Conservation (phyloP, 2,329 filamentous ascomycete genomes). For the Geosmithia morbida region DNA sequence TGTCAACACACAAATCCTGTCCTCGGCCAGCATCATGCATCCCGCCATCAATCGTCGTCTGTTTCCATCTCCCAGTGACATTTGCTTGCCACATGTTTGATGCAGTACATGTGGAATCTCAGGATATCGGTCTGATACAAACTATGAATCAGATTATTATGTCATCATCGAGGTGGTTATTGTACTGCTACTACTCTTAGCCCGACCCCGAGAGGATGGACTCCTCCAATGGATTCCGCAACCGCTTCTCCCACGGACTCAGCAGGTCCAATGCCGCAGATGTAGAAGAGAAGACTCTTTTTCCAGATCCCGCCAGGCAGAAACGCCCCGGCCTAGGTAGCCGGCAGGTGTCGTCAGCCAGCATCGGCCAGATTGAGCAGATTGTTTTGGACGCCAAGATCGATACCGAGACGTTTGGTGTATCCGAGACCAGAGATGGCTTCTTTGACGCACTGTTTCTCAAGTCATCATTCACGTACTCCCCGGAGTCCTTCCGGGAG, state of each 20-base stretch:
- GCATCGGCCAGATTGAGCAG: conserved; percentile 17
- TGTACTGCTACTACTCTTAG: not conserved
- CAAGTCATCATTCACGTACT: conserved; percentile 17
- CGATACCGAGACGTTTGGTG: conserved; percentile 24
- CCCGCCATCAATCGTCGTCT: not conserved
- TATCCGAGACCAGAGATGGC: conserved; percentile 27
- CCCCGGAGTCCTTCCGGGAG: conserved; percentile 17
- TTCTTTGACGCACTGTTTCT: conserved; percentile 34
- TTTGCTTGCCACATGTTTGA: not conserved
- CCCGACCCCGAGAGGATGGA: not conserved
- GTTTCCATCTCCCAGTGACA: not conserved
- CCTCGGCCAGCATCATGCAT: not conserved
- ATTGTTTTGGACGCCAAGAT: conserved; percentile 18
- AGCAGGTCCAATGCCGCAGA: not conserved
- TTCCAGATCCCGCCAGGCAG: not conserved
- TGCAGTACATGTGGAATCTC: not conserved
- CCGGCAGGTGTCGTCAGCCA: conserved; percentile 12
- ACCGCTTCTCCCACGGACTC: not conserved
- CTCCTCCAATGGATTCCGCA: not conserved
- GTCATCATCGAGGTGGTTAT: not conserved
- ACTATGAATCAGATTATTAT: not conserved
- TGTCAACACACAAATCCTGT: not conserved
- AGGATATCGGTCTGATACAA: not conserved
- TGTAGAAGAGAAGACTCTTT: not conserved
- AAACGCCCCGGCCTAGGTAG: conserved; percentile 3